phyloP scores from a whole-genome alignment of 495 filamentous ascomycete species.

The Talaromyces trachyspermus region DNA sequence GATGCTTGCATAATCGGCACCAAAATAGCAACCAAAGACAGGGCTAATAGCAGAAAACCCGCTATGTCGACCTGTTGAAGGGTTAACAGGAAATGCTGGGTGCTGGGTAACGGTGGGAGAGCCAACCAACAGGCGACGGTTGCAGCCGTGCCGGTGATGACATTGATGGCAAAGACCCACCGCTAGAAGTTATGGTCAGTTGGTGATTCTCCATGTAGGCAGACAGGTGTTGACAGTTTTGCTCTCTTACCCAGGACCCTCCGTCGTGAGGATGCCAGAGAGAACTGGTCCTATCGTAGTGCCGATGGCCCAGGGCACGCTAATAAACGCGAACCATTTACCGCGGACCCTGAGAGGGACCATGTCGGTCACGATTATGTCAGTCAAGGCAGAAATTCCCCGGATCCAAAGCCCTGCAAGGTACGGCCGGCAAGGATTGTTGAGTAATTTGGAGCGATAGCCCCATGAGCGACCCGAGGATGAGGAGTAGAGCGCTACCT shows the following conservation, averaged over 20 bases:
- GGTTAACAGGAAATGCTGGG: not conserved
- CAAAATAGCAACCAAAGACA: slow-evolving; percentile 30
- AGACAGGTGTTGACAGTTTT: not conserved
- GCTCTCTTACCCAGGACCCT: not conserved
- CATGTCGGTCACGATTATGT: slow-evolving; percentile 60
- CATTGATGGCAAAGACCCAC: not conserved
- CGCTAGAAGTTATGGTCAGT: not conserved
- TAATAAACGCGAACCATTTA: not conserved
- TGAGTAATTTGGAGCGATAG: not conserved
- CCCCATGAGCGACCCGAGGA: not conserved
- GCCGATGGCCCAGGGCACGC: slow-evolving; percentile 26
- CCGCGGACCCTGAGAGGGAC: slow-evolving; percentile 32
- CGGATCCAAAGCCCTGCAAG: not conserved
- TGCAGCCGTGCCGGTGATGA: not conserved
- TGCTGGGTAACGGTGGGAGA: not conserved
- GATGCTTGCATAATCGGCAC: slow-evolving; percentile 43
- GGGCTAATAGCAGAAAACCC: slow-evolving; percentile 38
- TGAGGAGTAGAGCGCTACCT: not conserved
- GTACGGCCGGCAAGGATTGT: not conserved
- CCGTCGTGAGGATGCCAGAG: slow-evolving; percentile 15
- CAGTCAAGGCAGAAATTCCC: slow-evolving; percentile 54
- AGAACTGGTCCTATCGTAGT: slow-evolving; percentile 19
- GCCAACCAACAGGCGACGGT: not conserved
- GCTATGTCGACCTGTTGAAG: slow-evolving; percentile 39
- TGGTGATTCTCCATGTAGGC: not conserved